These are phyloP conservation scores for Globisporangium rhizosaccharum DNA, from an alignment of 352 stramenopile genomes.

Conservation along the genomic window DNA sequence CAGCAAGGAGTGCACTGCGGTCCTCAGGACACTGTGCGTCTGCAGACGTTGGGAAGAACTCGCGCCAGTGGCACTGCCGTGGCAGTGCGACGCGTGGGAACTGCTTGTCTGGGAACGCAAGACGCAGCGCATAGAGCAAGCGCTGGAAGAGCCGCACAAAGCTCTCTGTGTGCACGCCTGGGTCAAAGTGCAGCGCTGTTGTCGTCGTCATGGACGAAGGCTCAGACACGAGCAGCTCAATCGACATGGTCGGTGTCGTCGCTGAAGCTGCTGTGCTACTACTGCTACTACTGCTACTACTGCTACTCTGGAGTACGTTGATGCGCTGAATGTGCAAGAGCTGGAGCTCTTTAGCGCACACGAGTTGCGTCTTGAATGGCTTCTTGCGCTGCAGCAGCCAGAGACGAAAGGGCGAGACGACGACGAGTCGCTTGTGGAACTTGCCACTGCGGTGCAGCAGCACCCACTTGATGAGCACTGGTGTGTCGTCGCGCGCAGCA, in stretches of 20 bases:
- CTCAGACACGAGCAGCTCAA: constrained; percentile 23
- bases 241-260: constrained; percentile 19
- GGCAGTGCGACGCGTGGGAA: constrained; percentile 29
- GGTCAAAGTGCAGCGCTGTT: constrained; percentile 44
- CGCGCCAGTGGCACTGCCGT: constrained; percentile 40
- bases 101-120: constrained; percentile 37
- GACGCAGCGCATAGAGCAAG: constrained; percentile 33
- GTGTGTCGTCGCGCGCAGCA: constrained; percentile 31
- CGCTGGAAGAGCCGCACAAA: constrained; percentile 52
- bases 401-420: constrained; percentile 50
- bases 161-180: constrained; percentile 45
- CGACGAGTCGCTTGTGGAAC: constrained; percentile 46
- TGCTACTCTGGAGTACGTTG: constrained; percentile 20
- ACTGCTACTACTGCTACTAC: background rate
- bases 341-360: constrained; percentile 28
- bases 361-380: constrained; percentile 31
- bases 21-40: background rate
- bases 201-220: background rate
- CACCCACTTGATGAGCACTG: constrained; percentile 60
- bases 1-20: constrained; percentile 16
- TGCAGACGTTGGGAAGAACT: constrained; percentile 30
- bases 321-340: constrained; percentile 42
- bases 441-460: constrained; percentile 28
- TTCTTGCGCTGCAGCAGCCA: constrained; percentile 46
- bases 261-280: background rate